A percentile compares a stretch with the other conserved stretches of the same genome.
These are phyloP conservation scores for Pilatotrama ljubarskyi DNA, from an alignment of 768 basidiomycete species.

Conservation along the genomic window DNA sequence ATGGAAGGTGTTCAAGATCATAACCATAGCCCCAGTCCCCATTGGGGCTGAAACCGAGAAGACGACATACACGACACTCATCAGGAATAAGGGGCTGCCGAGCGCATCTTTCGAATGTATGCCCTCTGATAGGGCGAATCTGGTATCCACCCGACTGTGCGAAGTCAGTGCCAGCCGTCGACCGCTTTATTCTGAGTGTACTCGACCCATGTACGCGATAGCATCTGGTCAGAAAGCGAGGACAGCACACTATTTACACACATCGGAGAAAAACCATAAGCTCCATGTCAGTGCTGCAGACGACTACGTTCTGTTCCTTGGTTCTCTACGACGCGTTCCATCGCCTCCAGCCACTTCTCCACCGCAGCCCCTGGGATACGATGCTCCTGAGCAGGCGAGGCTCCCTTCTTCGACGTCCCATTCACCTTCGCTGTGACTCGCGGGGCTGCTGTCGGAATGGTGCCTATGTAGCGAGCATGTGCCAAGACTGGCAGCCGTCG, in stretches of 20 bases:
- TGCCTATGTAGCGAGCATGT: constrained; percentile 77
- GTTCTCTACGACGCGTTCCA: constrained; percentile 72
- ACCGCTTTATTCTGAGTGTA: too few relatives aligned
- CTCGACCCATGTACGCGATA: too few relatives aligned
- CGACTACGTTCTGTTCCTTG: constrained; percentile 54
- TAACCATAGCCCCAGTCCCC: too few relatives aligned
- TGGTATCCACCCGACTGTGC: too few relatives aligned
- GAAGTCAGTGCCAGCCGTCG: too few relatives aligned
- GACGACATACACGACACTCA: too few relatives aligned
- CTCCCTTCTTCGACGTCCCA: constrained; percentile 4
- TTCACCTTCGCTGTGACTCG: constrained; percentile 7
- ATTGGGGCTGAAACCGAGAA: too few relatives aligned
- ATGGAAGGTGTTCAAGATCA: constrained; percentile 6
- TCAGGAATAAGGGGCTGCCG: too few relatives aligned
- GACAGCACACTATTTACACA: too few relatives aligned
- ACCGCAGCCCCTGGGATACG: constrained; percentile 42
- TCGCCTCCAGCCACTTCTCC: constrained; percentile 80
- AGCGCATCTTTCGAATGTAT: too few relatives aligned
- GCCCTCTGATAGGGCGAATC: too few relatives aligned
- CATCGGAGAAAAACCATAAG: not conserved
- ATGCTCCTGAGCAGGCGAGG: not conserved
- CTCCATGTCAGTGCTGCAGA: constrained; percentile 31
- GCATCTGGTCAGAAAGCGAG: too few relatives aligned
- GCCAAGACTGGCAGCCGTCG: constrained; percentile 94
- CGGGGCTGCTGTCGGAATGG: constrained; percentile 33